Base-by-base conservation (phyloP, 768 basidiomycete genomes). In the Erythrobasidium yunnanense region DNA sequence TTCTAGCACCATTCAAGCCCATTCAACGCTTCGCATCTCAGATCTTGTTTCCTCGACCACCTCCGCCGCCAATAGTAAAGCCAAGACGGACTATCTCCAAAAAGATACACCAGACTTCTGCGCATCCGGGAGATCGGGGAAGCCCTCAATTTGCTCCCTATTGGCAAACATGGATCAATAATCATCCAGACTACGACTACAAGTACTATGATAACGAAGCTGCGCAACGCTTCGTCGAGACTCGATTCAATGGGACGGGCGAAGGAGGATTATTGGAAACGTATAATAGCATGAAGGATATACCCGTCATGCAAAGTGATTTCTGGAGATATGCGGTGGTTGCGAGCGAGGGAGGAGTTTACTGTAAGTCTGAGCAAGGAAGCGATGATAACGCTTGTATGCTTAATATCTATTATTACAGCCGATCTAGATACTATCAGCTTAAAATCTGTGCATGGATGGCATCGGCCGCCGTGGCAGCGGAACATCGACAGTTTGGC, bases 371-470 rank as follows among this genome's bases (percentile, higher is more conserved):
- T n/a, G n/a, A n/a, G n/a, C n/a, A n/a, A n/a, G n/a, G n/a, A n/a
- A n/a, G n/a, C n/a, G n/a, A n/a, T n/a, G n/a, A n/a, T n/a, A n/a
- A n/a, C n/a, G n/a, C n/a, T n/a, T n/a, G n/a, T n/a, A n/a, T n/a
- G n/a, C n/a, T n/a, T n/a, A n/a, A n/a, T n/a, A n/a, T n/a, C n/a
- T n/a, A n/a, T n/a, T n/a, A n/a, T 8, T 29, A 45, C 22, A 63
- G 60, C 47, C 60, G 60, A 79, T 55, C 75, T 74, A 25, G 78
- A 79, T 62, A 78, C 78, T 8, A 46, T 53, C 27, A 71, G 75
- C 33, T 70, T 78, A 51, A 74, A 75, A 62, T 68, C 60, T 4
- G 30, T 63, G 2, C 30, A 63, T 13, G 27, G 47, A 17, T 63
- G 60, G 60, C 60, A 63, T 23, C 22, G 35, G 7, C 58, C 66